These are phyloP conservation scores for Rhizopogon vulgaris DNA, from an alignment of 768 basidiomycete genomes.

Conservation along the genomic window DNA sequence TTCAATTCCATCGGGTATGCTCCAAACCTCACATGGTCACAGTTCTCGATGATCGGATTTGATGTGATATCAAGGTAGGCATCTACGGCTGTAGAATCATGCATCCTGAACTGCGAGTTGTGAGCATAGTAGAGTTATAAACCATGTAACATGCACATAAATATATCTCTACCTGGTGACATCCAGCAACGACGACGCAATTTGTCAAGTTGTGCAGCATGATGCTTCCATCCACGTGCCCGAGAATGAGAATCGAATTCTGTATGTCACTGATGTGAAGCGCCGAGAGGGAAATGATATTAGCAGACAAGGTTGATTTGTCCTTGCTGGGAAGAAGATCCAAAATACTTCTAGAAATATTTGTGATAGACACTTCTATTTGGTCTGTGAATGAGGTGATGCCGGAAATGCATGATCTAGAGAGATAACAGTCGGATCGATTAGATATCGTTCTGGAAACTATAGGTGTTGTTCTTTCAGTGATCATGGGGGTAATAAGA, in stretches of 20 bases:
- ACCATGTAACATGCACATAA: not conserved
- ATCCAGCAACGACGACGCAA: conserved; percentile 65
- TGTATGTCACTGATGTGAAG: conserved; percentile 35
- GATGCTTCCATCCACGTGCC: conserved; percentile 62
- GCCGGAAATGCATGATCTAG: conserved; percentile 26
- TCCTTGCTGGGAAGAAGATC: conserved; percentile 42
- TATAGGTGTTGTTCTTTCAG: conserved; percentile 6
- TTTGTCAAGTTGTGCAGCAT: conserved; percentile 57
- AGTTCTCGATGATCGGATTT: conserved; percentile 79
- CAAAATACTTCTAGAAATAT: conserved; percentile 64
- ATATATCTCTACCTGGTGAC: conserved; percentile 62
- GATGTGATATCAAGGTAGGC: conserved; percentile 65
- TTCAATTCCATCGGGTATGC: conserved; percentile 41
- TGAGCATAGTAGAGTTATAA: not conserved
- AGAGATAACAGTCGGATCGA: conserved; percentile 42
- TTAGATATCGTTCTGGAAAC: conserved; percentile 36
- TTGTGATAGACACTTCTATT: conserved; percentile 58
- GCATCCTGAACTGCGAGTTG: conserved; percentile 74
- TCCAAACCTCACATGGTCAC: conserved; percentile 54
- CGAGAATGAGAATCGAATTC: conserved; percentile 61
- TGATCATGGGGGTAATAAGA: not conserved
- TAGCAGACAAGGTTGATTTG: conserved; percentile 8
- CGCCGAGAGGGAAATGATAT: conserved; percentile 36
- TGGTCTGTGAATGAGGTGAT: conserved; percentile 29
- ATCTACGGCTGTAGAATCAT: conserved; percentile 57